phyloP scores from a whole-genome alignment of 768 basidiomycete species.

The Steccherinum ochraceum region DNA sequence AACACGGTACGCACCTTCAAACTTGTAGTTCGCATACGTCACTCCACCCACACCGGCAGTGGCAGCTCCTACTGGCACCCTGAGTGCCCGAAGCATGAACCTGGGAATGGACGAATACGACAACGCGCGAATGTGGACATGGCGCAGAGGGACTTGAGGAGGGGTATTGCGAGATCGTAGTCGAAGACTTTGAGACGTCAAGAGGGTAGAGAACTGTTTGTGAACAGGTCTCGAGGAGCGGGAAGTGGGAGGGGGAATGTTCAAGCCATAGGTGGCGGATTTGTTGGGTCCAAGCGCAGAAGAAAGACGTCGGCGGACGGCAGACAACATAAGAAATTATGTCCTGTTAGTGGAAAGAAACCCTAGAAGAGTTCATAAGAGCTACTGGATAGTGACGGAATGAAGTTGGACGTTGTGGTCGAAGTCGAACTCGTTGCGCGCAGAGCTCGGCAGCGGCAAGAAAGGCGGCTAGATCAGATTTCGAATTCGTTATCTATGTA shows the following conservation, averaged over 20 bases:
- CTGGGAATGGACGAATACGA: constrained; percentile 89
- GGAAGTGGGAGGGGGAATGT: constrained; percentile 25
- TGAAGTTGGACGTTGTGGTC: too few species aligned
- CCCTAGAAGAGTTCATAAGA: neutral
- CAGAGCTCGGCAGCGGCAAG: too few species aligned
- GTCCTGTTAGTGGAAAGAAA: neutral
- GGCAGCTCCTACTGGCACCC: constrained; percentile 82
- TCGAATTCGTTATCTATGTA: too few species aligned
- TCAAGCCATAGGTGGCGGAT: constrained; percentile 47
- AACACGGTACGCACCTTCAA: constrained; percentile 63
- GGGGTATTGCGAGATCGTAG: constrained; percentile 44
- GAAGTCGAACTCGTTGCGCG: too few species aligned
- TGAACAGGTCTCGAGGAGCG: constrained; percentile 39
- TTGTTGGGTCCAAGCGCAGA: constrained; percentile 33
- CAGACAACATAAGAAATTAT: constrained; percentile 33
- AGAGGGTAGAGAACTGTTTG: constrained; percentile 52
- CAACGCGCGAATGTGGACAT: constrained; percentile 65
- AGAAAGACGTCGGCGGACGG: constrained; percentile 34
- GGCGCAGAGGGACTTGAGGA: constrained; percentile 45
- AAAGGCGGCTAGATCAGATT: too few species aligned
- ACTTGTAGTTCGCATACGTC: constrained; percentile 94
- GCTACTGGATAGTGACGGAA: too few species aligned
- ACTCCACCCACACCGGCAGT: constrained; percentile 88
- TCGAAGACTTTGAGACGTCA: constrained; percentile 40
- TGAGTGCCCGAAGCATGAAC: constrained; percentile 81